Conservation (phyloP, 2,329 filamentous ascomycete species). For the Leptodontidium sp. region DNA sequence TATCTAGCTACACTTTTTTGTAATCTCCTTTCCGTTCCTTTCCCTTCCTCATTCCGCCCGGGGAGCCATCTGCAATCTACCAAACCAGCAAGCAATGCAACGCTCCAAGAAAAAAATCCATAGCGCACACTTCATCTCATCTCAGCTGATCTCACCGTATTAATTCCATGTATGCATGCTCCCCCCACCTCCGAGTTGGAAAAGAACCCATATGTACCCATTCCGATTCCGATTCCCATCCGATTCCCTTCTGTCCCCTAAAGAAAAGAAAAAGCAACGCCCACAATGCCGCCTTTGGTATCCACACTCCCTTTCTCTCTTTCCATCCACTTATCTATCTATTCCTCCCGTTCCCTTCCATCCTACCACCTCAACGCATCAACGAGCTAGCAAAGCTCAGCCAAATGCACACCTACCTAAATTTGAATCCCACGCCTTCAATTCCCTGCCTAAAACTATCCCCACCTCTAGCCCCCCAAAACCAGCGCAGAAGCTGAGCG, state of each 20-base stretch:
- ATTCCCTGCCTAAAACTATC: neutral
- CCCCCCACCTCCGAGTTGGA: neutral
- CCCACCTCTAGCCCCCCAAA: slow-evolving; percentile 3
- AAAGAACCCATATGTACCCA: slow-evolving; percentile 7
- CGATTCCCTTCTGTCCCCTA: neutral
- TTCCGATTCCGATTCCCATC: neutral
- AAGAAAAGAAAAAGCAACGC: slow-evolving; percentile 3
- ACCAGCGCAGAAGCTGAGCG: neutral
- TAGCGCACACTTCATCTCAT: neutral
- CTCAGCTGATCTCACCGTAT: neutral
- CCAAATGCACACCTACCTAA: neutral
- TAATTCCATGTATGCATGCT: neutral
- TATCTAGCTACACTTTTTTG: slow-evolving; percentile 7
- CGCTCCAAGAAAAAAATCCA: neutral
- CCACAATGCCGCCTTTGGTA: slow-evolving; percentile 14
- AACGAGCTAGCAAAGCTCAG: neutral
- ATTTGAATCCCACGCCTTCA: neutral
- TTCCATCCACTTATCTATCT: neutral
- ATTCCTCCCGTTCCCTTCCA: neutral
- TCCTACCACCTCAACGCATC: neutral
- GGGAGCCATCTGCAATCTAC: no score
- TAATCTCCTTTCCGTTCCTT: neutral
- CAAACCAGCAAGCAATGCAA: slow-evolving; percentile 6
- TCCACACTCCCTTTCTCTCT: neutral
- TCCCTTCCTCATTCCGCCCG: neutral